These are phyloP conservation scores for Aspergillus affinis DNA, from an alignment of 495 filamentous ascomycete genomes.

Conservation along the genomic window DNA sequence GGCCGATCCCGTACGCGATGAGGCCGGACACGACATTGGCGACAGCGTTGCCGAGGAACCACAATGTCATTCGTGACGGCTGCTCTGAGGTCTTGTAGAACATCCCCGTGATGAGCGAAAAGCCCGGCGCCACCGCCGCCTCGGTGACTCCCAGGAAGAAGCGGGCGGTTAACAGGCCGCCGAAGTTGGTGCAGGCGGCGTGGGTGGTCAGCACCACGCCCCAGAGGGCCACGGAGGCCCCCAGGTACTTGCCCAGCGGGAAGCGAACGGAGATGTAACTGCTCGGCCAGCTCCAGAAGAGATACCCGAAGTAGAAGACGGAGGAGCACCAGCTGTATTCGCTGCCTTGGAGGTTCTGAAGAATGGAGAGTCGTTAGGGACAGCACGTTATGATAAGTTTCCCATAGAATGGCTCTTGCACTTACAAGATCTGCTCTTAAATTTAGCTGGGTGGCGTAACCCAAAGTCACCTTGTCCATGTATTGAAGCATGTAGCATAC, in stretches of 20 bases:
- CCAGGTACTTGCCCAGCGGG: slow-evolving; percentile 51
- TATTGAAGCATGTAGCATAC: slow-evolving; percentile 17
- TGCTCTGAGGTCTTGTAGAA: slow-evolving; percentile 56
- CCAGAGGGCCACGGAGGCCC: slow-evolving; percentile 32
- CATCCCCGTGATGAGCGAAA: slow-evolving; percentile 58
- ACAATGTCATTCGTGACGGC: slow-evolving; percentile 52
- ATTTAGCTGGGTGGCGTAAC: slow-evolving; percentile 10
- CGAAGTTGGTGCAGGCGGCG: slow-evolving; percentile 50
- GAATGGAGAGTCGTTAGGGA: background rate
- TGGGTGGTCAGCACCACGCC: slow-evolving; percentile 34
- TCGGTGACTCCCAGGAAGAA: slow-evolving; percentile 58
- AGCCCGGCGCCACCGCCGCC: slow-evolving; percentile 56
- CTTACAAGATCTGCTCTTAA: slow-evolving; percentile 10
- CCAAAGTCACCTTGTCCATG: slow-evolving; percentile 12
- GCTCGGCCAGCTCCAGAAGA: slow-evolving; percentile 50
- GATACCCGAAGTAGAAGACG: slow-evolving; percentile 53
- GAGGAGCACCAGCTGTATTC: slow-evolving; percentile 50
- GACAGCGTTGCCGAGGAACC: slow-evolving; percentile 53
- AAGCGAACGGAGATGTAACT: slow-evolving; percentile 51
- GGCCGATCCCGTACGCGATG: slow-evolving; percentile 44
- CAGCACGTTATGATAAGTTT: background rate
- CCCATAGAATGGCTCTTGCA: background rate
- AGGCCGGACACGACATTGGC: slow-evolving; percentile 49
- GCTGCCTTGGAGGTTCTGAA: slow-evolving; percentile 34
- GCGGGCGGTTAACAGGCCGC: slow-evolving; percentile 47